These are phyloP conservation scores for Cyberlindnera xylosilytica DNA, from an alignment of 805 yeast genomes.

Conservation along the genomic window DNA sequence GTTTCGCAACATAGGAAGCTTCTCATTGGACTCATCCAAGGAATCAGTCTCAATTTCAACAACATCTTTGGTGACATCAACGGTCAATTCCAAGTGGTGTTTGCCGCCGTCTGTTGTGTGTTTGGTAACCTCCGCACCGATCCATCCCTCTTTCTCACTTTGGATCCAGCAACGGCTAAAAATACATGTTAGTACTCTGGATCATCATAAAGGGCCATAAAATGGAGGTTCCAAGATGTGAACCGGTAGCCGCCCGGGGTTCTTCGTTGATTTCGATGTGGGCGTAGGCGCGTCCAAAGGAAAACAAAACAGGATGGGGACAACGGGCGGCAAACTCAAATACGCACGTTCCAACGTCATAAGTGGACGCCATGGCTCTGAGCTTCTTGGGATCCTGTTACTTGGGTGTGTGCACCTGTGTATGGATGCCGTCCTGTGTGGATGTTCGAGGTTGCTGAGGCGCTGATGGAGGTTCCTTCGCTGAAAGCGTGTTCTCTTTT, in stretches of 20 bases:
- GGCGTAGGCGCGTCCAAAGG: constrained; percentile 2
- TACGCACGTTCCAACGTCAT: constrained; percentile 55
- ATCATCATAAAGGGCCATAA: neutral
- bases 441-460: neutral
- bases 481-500: constrained; percentile 10
- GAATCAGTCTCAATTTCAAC: constrained; percentile 44
- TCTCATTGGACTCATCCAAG: constrained; percentile 31
- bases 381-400: neutral
- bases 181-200: constrained; percentile 27
- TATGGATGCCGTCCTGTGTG: constrained; percentile 1
- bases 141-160: constrained; percentile 66
- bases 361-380: constrained; percentile 36
- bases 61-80: constrained; percentile 48
- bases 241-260: too few relatives aligned
- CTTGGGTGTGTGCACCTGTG: neutral
- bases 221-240: too few relatives aligned
- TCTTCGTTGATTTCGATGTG: neutral
- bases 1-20: constrained; percentile 79
- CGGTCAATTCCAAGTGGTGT: constrained; percentile 46
- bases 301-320: constrained; percentile 4
- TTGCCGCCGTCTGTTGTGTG: constrained; percentile 41
- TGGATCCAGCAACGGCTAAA: constrained; percentile 75
- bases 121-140: constrained; percentile 60
- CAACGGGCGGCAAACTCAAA: neutral
- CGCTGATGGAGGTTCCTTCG: neutral